phyloP scores from a whole-genome alignment of 2,329 filamentous ascomycete species.

The Xylaria digitata region DNA sequence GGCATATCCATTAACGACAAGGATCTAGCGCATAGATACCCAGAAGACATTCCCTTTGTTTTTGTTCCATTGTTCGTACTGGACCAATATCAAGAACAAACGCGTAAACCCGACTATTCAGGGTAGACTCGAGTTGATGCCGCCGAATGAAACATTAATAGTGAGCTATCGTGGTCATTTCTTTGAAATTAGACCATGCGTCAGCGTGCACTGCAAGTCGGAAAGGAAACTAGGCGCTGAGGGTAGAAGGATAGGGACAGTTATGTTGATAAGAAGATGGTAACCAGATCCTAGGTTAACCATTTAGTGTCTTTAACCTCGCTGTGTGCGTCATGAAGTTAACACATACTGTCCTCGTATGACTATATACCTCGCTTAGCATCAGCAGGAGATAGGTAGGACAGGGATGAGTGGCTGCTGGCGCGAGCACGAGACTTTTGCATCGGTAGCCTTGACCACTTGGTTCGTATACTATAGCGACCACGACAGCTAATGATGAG shows the following conservation, averaged over 20 bases:
- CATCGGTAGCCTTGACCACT: background rate
- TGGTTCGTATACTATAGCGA: background rate
- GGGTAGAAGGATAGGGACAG: background rate
- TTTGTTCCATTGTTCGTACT: conserved; percentile 3
- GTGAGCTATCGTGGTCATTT: background rate
- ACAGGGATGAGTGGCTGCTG: too few relatives aligned
- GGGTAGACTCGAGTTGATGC: background rate
- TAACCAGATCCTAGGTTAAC: background rate
- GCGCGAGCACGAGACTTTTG: too few relatives aligned
- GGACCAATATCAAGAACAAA: background rate
- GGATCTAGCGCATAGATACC: background rate
- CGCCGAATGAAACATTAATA: background rate
- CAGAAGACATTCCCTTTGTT: background rate
- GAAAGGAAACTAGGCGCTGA: background rate
- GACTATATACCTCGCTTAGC: background rate
- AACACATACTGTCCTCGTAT: background rate
- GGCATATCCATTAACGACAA: background rate
- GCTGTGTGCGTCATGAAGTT: background rate
- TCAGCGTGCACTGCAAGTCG: too few relatives aligned
- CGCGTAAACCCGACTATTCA: background rate
- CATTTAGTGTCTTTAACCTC: background rate
- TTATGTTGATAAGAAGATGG: background rate
- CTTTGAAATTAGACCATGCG: background rate
- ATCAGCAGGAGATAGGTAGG: too few relatives aligned
- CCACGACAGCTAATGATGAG: too few relatives aligned